phyloP scores from a whole-genome alignment of 768 basidiomycete genomes.

The Mycena belliarum region DNA sequence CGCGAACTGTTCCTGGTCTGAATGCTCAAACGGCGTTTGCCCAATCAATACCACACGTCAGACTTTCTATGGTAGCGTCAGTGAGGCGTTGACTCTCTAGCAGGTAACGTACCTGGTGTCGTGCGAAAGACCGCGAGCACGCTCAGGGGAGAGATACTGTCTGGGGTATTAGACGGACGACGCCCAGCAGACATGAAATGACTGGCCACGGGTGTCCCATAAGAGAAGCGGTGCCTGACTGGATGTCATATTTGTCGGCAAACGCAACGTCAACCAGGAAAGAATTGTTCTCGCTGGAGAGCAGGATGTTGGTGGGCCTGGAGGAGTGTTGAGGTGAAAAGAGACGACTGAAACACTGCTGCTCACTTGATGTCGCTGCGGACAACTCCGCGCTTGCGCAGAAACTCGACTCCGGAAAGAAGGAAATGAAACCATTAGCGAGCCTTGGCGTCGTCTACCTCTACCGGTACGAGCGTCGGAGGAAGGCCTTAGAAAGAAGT shows the following conservation, averaged over 20 bases:
- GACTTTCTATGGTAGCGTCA: too few species aligned
- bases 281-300: constrained; percentile 75
- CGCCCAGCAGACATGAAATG: not conserved
- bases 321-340: not conserved
- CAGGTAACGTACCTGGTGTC: too few species aligned
- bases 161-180: too few species aligned
- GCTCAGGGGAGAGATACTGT: constrained; percentile 90
- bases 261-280: constrained; percentile 97
- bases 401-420: constrained; percentile 79
- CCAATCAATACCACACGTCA: constrained; percentile 83
- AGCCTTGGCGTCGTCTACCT: constrained; percentile 78
- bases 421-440: constrained; percentile 82
- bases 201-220: constrained; percentile 88
- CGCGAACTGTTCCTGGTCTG: constrained; percentile 75
- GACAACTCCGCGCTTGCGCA: constrained; percentile 81
- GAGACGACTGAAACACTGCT: not conserved
- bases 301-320: constrained; percentile 91
- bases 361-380: constrained; percentile 94
- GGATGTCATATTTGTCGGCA: constrained; percentile 79
- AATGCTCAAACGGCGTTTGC: constrained; percentile 87
- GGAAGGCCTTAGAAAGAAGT: constrained; percentile 67
- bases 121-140: constrained; percentile 84
- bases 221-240: constrained; percentile 73
- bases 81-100: too few species aligned
- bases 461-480: constrained; percentile 86